Evolutionary conservation across 208 protist species (phyloP).

Genomic region (Crithidia brevicula): DNA sequence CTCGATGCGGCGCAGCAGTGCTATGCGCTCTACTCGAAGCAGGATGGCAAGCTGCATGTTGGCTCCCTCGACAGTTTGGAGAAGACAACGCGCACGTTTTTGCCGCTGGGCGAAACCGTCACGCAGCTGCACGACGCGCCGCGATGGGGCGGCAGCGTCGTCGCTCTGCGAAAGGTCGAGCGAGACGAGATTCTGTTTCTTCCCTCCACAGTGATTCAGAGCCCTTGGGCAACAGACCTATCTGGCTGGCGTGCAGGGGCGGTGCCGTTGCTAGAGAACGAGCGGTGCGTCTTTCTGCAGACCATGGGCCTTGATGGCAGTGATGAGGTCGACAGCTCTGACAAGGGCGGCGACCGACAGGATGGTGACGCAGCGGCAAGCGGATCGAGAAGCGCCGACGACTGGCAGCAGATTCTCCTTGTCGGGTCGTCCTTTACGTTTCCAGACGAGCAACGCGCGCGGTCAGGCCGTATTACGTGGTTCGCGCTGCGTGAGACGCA

Average conservation of each 20-base stretch:
- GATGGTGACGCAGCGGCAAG: not conserved
- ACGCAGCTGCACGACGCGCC: slow-evolving; percentile 60
- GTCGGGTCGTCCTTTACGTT: slow-evolving; percentile 86
- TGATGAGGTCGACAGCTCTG: slow-evolving; percentile 1
- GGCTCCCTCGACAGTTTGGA: slow-evolving; percentile 47
- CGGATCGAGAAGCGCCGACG: not conserved
- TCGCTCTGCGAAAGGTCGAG: slow-evolving; percentile 56
- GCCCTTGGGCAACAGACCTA: slow-evolving; percentile 28
- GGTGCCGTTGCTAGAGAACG: slow-evolving; percentile 72
- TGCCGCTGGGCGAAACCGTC: slow-evolving; percentile 59
- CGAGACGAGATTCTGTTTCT: slow-evolving; percentile 69
- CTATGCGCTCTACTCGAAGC: slow-evolving; percentile 32
- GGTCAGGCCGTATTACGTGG: slow-evolving; percentile 70
- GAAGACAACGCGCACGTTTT: slow-evolving; percentile 55
- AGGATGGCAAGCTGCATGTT: slow-evolving; percentile 31
- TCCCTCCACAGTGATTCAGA: slow-evolving; percentile 31
- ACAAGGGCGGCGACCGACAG: slow-evolving; percentile 9
- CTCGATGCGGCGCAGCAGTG: slow-evolving; percentile 27
- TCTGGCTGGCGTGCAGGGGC: slow-evolving; percentile 15
- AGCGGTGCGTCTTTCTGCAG: slow-evolving; percentile 81
- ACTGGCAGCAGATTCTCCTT: slow-evolving; percentile 37
- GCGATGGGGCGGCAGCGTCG: slow-evolving; percentile 59
- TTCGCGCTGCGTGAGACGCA: slow-evolving; percentile 24
- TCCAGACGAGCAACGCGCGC: slow-evolving; percentile 64
- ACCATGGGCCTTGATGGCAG: slow-evolving; percentile 42